A percentile compares a stretch with the other conserved stretches of the same genome.
These are phyloP conservation scores for Penicillium fuscoglaucum DNA, from an alignment of 2,329 filamentous ascomycete species.

Conservation along the genomic window DNA sequence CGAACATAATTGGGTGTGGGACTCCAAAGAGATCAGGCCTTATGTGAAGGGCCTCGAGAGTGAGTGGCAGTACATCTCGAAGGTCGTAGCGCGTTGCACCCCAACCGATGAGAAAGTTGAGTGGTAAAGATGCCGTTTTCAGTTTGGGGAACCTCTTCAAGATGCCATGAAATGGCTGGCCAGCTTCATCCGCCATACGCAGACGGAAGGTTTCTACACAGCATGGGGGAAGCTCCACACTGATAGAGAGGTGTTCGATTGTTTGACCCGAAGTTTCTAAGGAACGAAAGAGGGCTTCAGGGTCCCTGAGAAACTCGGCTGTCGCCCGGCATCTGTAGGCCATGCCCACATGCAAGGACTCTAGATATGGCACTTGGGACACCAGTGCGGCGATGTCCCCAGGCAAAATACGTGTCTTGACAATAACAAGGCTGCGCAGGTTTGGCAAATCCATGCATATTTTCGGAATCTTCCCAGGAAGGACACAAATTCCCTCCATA, in stretches of 20 bases:
- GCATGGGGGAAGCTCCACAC: not conserved
- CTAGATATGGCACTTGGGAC: not conserved
- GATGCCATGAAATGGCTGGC: not conserved
- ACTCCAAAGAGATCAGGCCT: not conserved
- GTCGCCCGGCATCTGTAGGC: not conserved
- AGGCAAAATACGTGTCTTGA: not conserved
- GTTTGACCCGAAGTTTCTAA: not conserved
- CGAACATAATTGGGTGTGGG: not conserved
- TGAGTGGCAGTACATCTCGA: not conserved
- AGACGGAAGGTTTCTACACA: not conserved
- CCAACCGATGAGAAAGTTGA: not conserved
- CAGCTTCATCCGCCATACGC: not conserved
- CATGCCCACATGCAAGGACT: conserved; percentile 1
- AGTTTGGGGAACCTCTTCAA: not conserved
- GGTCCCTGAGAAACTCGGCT: not conserved
- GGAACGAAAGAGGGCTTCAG: not conserved
- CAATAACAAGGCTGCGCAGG: not conserved
- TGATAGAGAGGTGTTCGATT: not conserved
- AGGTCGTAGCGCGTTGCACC: not conserved
- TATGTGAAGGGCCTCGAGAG: not conserved
- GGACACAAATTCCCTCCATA: not conserved
- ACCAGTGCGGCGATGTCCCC: not conserved
- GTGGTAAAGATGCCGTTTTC: not conserved
- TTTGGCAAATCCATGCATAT: not conserved
- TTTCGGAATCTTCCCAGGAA: not conserved